Evolutionary conservation across 2,329 filamentous ascomycete genomes (phyloP).

Genomic region (Parastagonospora nodorum): DNA sequence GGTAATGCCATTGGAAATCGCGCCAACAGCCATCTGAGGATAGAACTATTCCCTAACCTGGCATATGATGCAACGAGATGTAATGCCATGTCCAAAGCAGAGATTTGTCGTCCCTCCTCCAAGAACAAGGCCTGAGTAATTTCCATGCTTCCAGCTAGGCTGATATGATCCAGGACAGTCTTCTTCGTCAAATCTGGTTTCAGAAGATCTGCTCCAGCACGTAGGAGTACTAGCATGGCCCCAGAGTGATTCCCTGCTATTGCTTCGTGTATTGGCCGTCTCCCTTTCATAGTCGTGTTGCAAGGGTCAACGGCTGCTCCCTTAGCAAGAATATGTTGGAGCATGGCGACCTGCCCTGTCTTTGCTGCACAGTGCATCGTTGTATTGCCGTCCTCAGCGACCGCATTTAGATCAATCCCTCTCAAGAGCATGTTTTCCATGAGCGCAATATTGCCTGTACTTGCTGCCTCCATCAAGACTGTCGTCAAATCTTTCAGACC

Average conservation of each 20-base stretch:
- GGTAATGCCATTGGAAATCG: too few species aligned
- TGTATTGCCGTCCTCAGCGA: conserved; percentile 9
- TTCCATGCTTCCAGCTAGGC: neutral
- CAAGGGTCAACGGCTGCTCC: neutral
- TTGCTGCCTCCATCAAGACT: conserved; percentile 7
- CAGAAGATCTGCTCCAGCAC: neutral
- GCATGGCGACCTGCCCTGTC: neutral
- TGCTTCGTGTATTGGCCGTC: conserved; percentile 7
- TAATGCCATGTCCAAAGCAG: neutral
- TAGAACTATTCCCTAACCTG: neutral
- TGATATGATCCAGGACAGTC: neutral
- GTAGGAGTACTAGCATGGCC: neutral
- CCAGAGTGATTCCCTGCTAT: neutral
- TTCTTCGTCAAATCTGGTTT: neutral
- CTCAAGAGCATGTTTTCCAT: neutral
- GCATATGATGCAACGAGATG: neutral
- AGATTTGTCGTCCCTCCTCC: neutral
- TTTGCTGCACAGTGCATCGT: conserved; percentile 17
- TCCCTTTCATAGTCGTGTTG: neutral
- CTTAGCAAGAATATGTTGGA: conserved; percentile 2
- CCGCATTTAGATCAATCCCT: neutral
- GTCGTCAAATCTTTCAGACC: neutral
- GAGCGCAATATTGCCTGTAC: neutral
- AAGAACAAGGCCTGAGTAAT: neutral
- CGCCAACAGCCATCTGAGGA: neutral